Base-by-base conservation (phyloP, 1,284 basidiomycete genomes). In the Xanthoconium separans region DNA sequence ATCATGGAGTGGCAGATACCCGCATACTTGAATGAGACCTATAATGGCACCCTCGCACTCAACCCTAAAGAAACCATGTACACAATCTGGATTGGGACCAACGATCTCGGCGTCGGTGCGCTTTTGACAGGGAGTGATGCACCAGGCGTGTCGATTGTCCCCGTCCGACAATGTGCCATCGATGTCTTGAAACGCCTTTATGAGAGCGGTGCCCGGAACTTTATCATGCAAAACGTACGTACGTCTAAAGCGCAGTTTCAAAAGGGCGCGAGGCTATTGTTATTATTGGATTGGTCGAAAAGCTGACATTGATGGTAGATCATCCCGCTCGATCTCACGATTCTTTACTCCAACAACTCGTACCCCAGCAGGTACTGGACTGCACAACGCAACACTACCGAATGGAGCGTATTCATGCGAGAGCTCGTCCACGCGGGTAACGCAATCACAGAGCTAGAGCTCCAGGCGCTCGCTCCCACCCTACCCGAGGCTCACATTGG, bases 1-100 rank as follows among this genome's bases (percentile, higher is more conserved):
- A 69, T 80, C 37, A 66, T 74, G 52, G 72, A 75, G 24, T 65
- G 46, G 52, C 66, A 65, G 47, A 64, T 78, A 7, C 77, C 77
- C 9, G 27, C 61, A 11, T 78, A 71, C 61, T 54, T 75, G 31
- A 60, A 66, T 12, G 68, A 70, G 45, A 61, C 54, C 0, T 51
- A 50, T 12, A 56, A 56, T 34, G 61, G 47, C 61, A 70, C 58
- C 57, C 69, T 49, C 57, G 62, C 2, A 47, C 73, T 51, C 59
- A 44, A 44, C 27, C 55, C 72, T 0, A 61, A 72, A 11, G 69
- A 74, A 45, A 80, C 78, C 6, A 58, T 79, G 13, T 78, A 75
- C 56, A 75, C 76, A n/a, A 65, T 80, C 8, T 79, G 77, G 78
- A 79, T 79, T 51, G 77, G 77, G 9, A 77, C 77, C 16, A 79